Conservation (phyloP, 179 eudicot species). For the Monotropa hypopitys region DNA sequence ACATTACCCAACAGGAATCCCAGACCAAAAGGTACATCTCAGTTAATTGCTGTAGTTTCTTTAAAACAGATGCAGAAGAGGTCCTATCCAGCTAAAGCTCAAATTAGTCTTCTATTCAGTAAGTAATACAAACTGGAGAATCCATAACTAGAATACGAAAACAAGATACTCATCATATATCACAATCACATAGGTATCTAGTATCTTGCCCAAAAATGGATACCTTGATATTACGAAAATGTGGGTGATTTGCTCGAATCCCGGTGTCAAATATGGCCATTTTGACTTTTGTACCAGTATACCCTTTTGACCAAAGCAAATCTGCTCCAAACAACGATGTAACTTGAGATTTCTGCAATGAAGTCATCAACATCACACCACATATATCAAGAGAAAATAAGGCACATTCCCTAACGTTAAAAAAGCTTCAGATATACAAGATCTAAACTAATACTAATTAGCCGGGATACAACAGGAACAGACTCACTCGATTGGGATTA, state of each 20-base stretch:
- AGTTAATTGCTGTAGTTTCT: not conserved
- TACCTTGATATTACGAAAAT: conserved; percentile 97
- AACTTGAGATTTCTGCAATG: conserved; percentile 82
- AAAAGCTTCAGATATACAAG: not conserved
- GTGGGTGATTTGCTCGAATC: conserved; percentile 81
- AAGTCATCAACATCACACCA: not conserved
- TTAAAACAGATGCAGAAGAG: not conserved
- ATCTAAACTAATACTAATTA: not conserved
- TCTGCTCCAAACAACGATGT: conserved; percentile 90
- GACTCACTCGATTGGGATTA: not conserved
- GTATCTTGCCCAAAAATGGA: not conserved
- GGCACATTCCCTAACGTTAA: not conserved
- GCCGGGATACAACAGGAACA: not conserved
- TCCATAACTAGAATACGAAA: not conserved
- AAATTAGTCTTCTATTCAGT: not conserved
- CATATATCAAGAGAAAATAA: not conserved
- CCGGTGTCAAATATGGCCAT: conserved; percentile 99
- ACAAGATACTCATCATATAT: not conserved
- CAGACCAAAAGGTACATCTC: not conserved
- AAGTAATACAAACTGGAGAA: not conserved
- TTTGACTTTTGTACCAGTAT: conserved; percentile 83
- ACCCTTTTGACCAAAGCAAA: conserved; percentile 82
- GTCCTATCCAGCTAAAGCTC: not conserved
- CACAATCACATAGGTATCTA: conserved; percentile 1
- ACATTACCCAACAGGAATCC: conserved; percentile 9